Base-by-base conservation (phyloP, 352 stramenopile species). In the Phytophthora fragariaefolia region DNA sequence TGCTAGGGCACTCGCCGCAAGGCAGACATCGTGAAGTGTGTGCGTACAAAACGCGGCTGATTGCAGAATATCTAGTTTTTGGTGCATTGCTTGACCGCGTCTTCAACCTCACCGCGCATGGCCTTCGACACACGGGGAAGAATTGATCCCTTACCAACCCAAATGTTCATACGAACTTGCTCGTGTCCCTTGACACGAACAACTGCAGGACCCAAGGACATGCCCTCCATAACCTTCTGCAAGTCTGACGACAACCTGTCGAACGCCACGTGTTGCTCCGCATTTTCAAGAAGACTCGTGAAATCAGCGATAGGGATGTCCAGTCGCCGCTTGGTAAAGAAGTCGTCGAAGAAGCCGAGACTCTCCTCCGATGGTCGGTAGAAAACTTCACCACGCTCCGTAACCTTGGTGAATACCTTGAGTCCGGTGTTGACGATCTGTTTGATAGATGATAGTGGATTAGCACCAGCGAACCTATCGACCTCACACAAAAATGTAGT, bases 351-450 rank as follows among this genome's bases (percentile, higher is more conserved):
- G 49, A 97, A 85, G 5, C 77, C 80, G 13, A 98, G 74, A 24
- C 82, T 91, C 46, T 98, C 93, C 55, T 97, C 88, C 0, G 85
- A 93, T 1, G 92, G 79, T 2, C 93, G 90, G 63, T 97, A 97
- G 57, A 86, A 92, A 10, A 82, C 82, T 49, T 93, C 78, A 3
- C 81, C 79, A 18, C 73, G 64, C 26, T 91, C 80, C 2, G 74
- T 87, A 28, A 87, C 69, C 50, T 96, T 97, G 13, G 87, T 85
- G 56, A 97, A 97, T 4, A 96, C 83, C 61, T 95, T 94, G 53
- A 97, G 85, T 5, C 93, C 93, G 45, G 90, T 97, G 69, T 97
- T 96, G n/a, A 98, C 86, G 60, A 98, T 92, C 83, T 97, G 59
- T 64, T 58, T 22, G 46, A 6, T 26, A 23, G 32, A 47, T n/a